phyloP scores from a whole-genome alignment of 2,329 filamentous ascomycete genomes.

The Botryotinia convoluta region DNA sequence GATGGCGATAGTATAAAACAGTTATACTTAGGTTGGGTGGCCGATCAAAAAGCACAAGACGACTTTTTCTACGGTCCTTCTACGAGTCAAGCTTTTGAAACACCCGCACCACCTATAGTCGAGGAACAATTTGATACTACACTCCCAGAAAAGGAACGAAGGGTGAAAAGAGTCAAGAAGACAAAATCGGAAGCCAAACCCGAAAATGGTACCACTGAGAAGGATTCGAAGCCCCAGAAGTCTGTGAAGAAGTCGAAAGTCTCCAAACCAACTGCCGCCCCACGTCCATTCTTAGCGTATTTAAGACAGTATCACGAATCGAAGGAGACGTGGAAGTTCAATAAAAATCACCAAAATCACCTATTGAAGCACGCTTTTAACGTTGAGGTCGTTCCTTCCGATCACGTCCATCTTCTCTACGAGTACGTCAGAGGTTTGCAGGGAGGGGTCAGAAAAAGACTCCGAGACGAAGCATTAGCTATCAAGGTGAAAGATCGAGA shows the following conservation, averaged over 20 bases:
- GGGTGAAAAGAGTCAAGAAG: slow-evolving; percentile 36
- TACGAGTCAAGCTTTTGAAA: slow-evolving; percentile 30
- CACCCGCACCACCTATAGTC: slow-evolving; percentile 33
- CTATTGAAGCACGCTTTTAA: slow-evolving; percentile 82
- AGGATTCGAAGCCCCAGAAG: slow-evolving; percentile 17
- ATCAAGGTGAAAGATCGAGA: slow-evolving; percentile 57
- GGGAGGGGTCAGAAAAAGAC: slow-evolving; percentile 67
- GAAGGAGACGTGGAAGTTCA: slow-evolving; percentile 84
- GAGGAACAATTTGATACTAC: slow-evolving; percentile 34
- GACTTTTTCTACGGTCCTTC: slow-evolving; percentile 27
- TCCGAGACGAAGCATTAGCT: slow-evolving; percentile 64
- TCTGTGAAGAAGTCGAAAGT: slow-evolving; percentile 26
- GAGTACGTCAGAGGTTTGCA: slow-evolving; percentile 78
- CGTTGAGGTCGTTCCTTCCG: slow-evolving; percentile 64
- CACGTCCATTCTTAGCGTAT: slow-evolving; percentile 68
- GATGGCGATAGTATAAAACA: slow-evolving; percentile 54
- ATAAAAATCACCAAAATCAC: slow-evolving; percentile 86
- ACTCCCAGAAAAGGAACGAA: slow-evolving; percentile 35
- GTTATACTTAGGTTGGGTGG: slow-evolving; percentile 51
- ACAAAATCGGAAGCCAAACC: slow-evolving; percentile 23
- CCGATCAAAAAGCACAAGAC: slow-evolving; percentile 39
- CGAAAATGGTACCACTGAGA: slow-evolving; percentile 24
- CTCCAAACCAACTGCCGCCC: slow-evolving; percentile 19
- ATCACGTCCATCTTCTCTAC: slow-evolving; percentile 67
- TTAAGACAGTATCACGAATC: slow-evolving; percentile 71